Base-by-base conservation (phyloP, 345 rosid genomes). In the Linum trigynum region DNA sequence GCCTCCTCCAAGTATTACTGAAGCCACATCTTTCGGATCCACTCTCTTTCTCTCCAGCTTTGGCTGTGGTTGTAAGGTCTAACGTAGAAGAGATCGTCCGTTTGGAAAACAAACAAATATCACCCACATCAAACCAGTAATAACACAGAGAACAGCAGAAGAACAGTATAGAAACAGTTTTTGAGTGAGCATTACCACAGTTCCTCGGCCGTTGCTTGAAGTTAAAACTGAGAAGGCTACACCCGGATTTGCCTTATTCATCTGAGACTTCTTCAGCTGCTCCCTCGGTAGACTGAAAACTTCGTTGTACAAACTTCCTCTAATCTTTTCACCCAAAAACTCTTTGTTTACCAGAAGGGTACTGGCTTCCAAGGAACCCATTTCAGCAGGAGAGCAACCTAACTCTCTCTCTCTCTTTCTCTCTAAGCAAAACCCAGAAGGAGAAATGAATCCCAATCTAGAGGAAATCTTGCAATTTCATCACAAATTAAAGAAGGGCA, bases 1-100 rank as follows among this genome's bases (percentile, higher is more conserved):
- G 65, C 98, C 98, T 69, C 98, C 98, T 69, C 98, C 98, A 57
- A 92, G 70, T 80, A 92, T 86, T 77, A 92, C 76, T 0, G 97
- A 82, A 67, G 92, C 98, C 17, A 92, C 90, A 68, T 88, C 90
- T 70, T 92, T 86, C 0, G 97, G 97, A 71, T 92, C 95, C 37
- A 78, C 89, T 74, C 71, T 81, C 63, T 57, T 69, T 71, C 88
- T 81, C 69, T 80, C 86, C 45, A 83, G 70, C 67, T 73, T 62
- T 4, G 83, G 82, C 3, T 48, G 14, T 62, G 78, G 76, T 53
- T 76, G 79, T 3, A 79, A 23, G 45, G 86, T 81, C 94, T 90
- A 67, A 12, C 35, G 38, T 50, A 63, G 57, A 61, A 16, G 7
- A 6, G 32, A 1, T 23, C 32, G 32, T 23, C 32, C 32, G 32